Percentiles rank a stretch among this genome's conserved stretches.
Evolutionary conservation across 2,329 filamentous ascomycete species (phyloP).

Genomic region (Elsinoe arachidis): DNA sequence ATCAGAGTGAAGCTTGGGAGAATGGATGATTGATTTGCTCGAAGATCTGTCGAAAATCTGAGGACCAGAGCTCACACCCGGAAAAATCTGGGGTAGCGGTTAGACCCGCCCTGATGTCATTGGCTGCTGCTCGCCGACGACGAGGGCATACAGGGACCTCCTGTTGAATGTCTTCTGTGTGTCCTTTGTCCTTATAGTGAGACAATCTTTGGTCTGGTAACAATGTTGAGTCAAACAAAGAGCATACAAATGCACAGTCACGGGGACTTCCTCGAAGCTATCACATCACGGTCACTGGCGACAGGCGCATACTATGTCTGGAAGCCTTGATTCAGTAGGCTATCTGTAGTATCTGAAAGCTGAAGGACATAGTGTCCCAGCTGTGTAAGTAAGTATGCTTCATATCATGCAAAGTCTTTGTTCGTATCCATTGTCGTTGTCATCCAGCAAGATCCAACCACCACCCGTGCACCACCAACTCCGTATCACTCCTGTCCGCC

Average conservation of each 20-base stretch:
- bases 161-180: background rate
- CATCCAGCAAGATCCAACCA: background rate
- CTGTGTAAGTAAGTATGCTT: background rate
- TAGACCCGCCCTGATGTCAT: background rate
- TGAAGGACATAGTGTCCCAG: background rate
- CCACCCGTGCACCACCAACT: background rate
- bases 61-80: background rate
- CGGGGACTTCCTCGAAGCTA: background rate
- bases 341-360: background rate
- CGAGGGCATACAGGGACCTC: too few species aligned
- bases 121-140: background rate
- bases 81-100: background rate
- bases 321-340: background rate
- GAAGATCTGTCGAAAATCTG: slow-evolving; percentile 2
- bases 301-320: background rate
- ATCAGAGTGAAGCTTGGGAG: background rate
- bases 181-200: background rate
- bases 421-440: background rate
- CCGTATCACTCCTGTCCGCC: background rate
- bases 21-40: background rate
- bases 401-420: background rate
- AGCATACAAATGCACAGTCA: too few species aligned
- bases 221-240: background rate
- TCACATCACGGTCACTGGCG: background rate
- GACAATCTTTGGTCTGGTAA: background rate